phyloP scores from a whole-genome alignment of 305 asterid genomes.

The Fraxinus baroniana region DNA sequence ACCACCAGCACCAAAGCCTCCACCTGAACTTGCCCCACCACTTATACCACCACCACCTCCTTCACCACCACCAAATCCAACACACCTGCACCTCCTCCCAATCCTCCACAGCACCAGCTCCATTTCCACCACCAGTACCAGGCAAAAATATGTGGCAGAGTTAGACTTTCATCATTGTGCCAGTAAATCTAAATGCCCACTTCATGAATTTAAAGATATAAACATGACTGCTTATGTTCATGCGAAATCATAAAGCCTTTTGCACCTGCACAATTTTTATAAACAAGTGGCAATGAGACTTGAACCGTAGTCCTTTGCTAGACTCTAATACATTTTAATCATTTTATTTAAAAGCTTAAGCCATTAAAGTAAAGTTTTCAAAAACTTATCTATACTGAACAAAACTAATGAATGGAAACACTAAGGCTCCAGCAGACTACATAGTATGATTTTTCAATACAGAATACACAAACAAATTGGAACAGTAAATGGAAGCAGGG shows the following conservation, averaged over 20 bases:
- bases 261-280: background rate
- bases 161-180: too few relatives aligned
- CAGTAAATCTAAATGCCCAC: too few relatives aligned
- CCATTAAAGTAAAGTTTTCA: background rate
- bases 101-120: constrained; percentile 3
- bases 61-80: background rate
- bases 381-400: background rate
- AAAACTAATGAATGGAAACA: background rate
- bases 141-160: too few relatives aligned
- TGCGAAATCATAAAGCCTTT: background rate
- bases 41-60: background rate
- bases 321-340: background rate
- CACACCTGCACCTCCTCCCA: background rate
- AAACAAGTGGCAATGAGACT: background rate
- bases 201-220: background rate
- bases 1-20: background rate
- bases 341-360: background rate
- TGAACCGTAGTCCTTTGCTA: background rate
- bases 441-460: background rate
- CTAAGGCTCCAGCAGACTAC: background rate
- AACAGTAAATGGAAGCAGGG: background rate
- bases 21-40: background rate
- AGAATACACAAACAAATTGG: background rate
- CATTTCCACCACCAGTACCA: too few relatives aligned
- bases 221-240: background rate